Conservation (phyloP, 768 basidiomycete species). For the Saitozyma sp. region DNA sequence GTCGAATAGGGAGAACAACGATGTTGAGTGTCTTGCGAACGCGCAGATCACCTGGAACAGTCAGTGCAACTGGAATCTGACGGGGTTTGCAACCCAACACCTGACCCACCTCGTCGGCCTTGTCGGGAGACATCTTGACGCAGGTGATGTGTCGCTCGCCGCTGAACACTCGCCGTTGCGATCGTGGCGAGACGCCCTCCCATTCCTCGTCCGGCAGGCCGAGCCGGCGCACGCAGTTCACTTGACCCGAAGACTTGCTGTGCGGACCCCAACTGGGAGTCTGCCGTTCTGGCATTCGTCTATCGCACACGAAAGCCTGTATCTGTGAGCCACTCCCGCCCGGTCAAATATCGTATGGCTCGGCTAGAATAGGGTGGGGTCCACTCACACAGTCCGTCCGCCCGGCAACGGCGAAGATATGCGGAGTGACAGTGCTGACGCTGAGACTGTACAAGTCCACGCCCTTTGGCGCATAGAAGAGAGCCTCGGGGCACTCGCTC, state of each 20-base stretch:
- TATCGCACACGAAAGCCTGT: constrained; percentile 79
- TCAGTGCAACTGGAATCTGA: background rate
- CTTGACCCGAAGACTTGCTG: constrained; percentile 59
- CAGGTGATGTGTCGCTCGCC: constrained; percentile 47
- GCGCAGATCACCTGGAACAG: constrained; percentile 32
- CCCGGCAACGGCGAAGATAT: constrained; percentile 82
- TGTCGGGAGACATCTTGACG: constrained; percentile 49
- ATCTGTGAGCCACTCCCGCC: constrained; percentile 4
- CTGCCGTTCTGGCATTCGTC: constrained; percentile 68
- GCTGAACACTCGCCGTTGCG: constrained; percentile 9
- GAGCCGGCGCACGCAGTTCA: constrained; percentile 79
- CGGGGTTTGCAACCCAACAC: background rate
- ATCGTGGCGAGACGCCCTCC: constrained; percentile 17
- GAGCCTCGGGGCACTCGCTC: constrained; percentile 66
- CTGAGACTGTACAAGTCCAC: constrained; percentile 71
- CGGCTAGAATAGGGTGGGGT: constrained; percentile 4
- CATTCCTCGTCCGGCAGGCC: constrained; percentile 58
- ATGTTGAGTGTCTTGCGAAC: constrained; percentile 43
- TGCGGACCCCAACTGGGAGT: constrained; percentile 70
- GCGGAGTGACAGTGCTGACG: constrained; percentile 74
- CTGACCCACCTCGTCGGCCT: constrained; percentile 46
- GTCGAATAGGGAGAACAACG: constrained; percentile 48
- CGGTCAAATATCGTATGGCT: background rate
- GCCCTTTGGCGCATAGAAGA: constrained; percentile 61
- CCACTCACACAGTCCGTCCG: constrained; percentile 69